Evolutionary conservation across 2,329 filamentous ascomycete genomes (phyloP), one percentile per base, ranked within the genome.

Genomic region (Aureobasidium pullulans): DNA sequence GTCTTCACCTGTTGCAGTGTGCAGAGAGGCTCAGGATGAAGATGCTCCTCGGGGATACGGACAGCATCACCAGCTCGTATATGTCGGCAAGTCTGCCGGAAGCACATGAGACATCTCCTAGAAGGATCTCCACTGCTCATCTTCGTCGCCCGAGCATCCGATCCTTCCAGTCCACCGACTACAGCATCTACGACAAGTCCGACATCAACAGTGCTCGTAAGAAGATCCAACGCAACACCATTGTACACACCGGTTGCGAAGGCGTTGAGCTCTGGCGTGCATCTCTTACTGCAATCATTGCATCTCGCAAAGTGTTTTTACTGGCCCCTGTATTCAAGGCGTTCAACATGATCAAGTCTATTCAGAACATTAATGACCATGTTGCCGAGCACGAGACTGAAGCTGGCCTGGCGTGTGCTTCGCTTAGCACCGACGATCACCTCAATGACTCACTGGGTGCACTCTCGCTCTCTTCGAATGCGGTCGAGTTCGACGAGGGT

Each of bases 251-350:
- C 34, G 70, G 70, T 23, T 64, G 65, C 15, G 57, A 62, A 16
- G 68, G 66, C 36, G 70, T 72, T 13, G 69, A 75, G 40, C 65
- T 77, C 4, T 77, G 75, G 75, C 64, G 62, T 13, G 66, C 70
- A 34, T 69, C 70, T 6, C 61, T 76, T 4, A 64, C 63, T 47
- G 63, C 72, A 39, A 65, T 74, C 13, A 62, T 62, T 11, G 60
- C 64, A 3, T 67, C 72, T 8, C 68, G 73, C 23, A 64, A 57
- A 43, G 36, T 57, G 19, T 57, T 57, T 28, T 34, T 57, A 10
- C 54, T 57, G 15, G 54, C 54, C n/a, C 54, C 54, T 31, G 34
- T 32, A 8, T 48, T 39, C 36, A 31, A 32, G 16, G 37, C 2
- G 10, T 15, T 19, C 39, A 23, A 29, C 7, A 15, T 28, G 6